Base-by-base conservation (phyloP, 2,329 filamentous ascomycete species). In the Alternaria longipes region DNA sequence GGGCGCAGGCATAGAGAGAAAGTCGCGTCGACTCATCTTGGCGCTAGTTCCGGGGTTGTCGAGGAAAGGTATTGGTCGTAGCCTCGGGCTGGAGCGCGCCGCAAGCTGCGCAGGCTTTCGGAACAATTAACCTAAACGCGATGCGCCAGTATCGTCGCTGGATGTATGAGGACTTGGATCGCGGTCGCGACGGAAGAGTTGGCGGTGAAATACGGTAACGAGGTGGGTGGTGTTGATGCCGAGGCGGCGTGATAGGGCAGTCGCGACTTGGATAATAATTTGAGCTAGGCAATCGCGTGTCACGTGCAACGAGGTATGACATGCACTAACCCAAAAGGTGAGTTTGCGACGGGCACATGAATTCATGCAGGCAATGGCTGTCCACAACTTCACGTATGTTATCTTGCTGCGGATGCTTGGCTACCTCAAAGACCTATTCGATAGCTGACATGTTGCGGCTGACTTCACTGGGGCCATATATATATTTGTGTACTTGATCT, bases 1-100 rank as follows among this genome's bases (percentile, higher is more conserved):
- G 45, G 84, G 84, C 72, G 84, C 84, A 54, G 91, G 90, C 80
- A 97, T 93, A 81, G 87, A 94, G 62, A 98, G 81, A 75, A 98
- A 98, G 81, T 97, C 93, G 83, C 93, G 90, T 72, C 86, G 85
- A 59, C 86, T 85, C 88, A 90, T 90, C 5, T 62, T 77, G 70
- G 57, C 62, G 67, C 69, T 66, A 30, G 28, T 34, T 54, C 20
- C 5, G 42, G 5, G 18, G 41, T 3, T 38, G 8, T 49, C 38
- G 41, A 41, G 34, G 14, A 34, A 9, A n/a, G 3, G 12, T 6
- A 16, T 20, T 18, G 2, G 30, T 49, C 30, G 41, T 20, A 38
- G 47, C 49, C 36, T 40, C 36, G 36, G 32, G 28, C 41, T 36
- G 12, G 18, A 40, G 30, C 40, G 46, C 36, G 38, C 26, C 32